Conservation (phyloP, 306 rosid species). For the Trifolium subterraneum region DNA sequence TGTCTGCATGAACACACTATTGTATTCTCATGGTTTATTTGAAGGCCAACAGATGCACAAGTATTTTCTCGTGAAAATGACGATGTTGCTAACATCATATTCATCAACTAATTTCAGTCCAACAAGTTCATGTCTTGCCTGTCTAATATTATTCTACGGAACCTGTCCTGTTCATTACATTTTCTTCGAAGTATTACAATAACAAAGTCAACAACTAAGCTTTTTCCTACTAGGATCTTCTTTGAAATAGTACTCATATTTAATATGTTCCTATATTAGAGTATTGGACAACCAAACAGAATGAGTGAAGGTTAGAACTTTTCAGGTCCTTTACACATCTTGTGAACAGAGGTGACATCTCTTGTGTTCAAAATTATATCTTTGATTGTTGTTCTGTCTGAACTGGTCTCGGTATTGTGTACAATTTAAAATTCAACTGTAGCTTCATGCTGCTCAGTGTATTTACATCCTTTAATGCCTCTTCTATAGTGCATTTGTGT, state of each 20-base stretch:
- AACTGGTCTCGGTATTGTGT: not conserved
- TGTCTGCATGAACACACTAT: slow-evolving; percentile 10
- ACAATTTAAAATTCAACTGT: slow-evolving; percentile 13
- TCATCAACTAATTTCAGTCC: slow-evolving; percentile 25
- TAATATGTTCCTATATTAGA: not conserved
- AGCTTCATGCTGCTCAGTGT: slow-evolving; percentile 5
- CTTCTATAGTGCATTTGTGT: slow-evolving; percentile 1
- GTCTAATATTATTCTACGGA: not conserved
- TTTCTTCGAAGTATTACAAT: not conserved
- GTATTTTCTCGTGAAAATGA: slow-evolving; percentile 1
- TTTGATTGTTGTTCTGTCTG: slow-evolving; percentile 20
- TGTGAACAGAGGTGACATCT: not conserved
- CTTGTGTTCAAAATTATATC: not conserved
- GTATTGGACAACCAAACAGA: not conserved
- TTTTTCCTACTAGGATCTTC: not conserved
- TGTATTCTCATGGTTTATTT: slow-evolving; percentile 9
- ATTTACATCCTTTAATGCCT: slow-evolving; percentile 29
- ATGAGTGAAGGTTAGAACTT: not conserved
- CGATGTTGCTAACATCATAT: slow-evolving; percentile 1
- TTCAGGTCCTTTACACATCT: not conserved
- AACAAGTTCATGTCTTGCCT: slow-evolving; percentile 17
- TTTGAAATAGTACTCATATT: not conserved
- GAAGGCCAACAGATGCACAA: slow-evolving; percentile 13
- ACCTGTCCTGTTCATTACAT: slow-evolving; percentile 26
- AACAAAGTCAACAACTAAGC: not conserved